Evolutionary conservation across 495 filamentous ascomycete species (phyloP), one percentile per base, ranked within the genome.

Genomic region (Penicillium coprophilum): DNA sequence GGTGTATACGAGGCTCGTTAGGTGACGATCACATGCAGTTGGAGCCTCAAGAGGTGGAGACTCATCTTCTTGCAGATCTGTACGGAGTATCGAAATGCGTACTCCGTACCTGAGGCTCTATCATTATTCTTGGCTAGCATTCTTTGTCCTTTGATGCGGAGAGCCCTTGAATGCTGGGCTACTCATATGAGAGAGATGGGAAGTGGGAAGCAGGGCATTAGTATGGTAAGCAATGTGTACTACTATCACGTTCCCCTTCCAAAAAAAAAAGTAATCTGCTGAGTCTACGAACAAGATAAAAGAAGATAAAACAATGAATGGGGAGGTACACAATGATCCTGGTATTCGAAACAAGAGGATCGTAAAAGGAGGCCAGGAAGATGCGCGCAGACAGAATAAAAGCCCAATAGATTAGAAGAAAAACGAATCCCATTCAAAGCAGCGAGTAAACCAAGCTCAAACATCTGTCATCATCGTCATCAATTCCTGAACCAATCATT

Each of bases 401-500:
- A 43, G 28, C 32, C 34, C 49, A 51, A 46, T 38, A 41, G 31
- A 43, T 39, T 38, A 60, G 49, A 43, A 53, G 38, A 55, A 58
- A 57, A n/a, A 55, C 21, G 45, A 31, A 57, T 46, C 53, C 52
- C 56, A 62, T 62, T 65, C 32, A 51, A 62, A 58, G 49, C 44
- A 50, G 36, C 28, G 36, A 48, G 49, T 15, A 58, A 32, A 50
- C 17, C 56, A 56, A 65, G 57, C 56, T 53, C 48, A 59, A 59
- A 58, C 46, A 50, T 55, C 54, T 56, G 56, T 58, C 34, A 32
- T 62, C 59, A 50, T 62, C 53, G 55, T 52, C 46, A 50, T 51
- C 53, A 55, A 50, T 17, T 38, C 15, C 50, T 28, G 6, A 58
- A 27, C 47, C 30, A 32, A 45, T 39, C 45, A 19, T 34, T 28